phyloP scores from a whole-genome alignment of 768 basidiomycete species.

The Xerocomus potaroensis region DNA sequence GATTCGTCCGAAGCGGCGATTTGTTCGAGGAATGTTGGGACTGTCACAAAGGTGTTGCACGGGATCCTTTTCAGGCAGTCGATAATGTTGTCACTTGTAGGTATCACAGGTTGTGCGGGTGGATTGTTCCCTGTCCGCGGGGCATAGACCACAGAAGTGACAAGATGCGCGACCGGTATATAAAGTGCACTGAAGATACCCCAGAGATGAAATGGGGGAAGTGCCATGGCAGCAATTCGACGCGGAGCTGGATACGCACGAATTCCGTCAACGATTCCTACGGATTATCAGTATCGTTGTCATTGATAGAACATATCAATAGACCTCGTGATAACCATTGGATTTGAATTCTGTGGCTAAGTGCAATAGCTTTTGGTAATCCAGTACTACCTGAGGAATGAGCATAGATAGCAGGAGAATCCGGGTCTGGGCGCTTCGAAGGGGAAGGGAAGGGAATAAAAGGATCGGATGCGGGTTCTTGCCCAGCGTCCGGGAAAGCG shows the following conservation, averaged over 20 bases:
- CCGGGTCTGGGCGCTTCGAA: conserved; percentile 4
- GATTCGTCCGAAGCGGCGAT: conserved; percentile 29
- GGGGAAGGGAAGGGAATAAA: conserved; percentile 11
- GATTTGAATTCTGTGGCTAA: conserved; percentile 28
- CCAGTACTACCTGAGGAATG: conserved; percentile 40
- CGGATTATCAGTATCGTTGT: background rate
- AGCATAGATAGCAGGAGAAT: conserved; percentile 13
- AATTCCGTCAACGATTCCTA: background rate
- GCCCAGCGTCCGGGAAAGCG: conserved; percentile 36
- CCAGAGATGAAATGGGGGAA: conserved; percentile 27
- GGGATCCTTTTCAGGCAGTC: conserved; percentile 29
- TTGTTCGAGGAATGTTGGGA: conserved; percentile 38
- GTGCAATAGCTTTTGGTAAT: conserved; percentile 40
- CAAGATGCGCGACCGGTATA: conserved; percentile 14
- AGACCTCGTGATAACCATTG: conserved; percentile 35
- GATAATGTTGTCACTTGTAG: conserved; percentile 38
- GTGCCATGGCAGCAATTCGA: conserved; percentile 20
- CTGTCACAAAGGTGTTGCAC: conserved; percentile 30
- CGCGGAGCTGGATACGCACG: conserved; percentile 6
- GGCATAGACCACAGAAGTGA: conserved; percentile 23
- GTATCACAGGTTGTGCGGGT: conserved; percentile 30
- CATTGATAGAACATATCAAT: background rate
- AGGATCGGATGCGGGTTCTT: conserved; percentile 16
- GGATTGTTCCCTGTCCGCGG: conserved; percentile 23
- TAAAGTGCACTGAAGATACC: conserved; percentile 18